Conservation (phyloP, 371 early-diverging fungal species). For the Mortierella sp. region DNA sequence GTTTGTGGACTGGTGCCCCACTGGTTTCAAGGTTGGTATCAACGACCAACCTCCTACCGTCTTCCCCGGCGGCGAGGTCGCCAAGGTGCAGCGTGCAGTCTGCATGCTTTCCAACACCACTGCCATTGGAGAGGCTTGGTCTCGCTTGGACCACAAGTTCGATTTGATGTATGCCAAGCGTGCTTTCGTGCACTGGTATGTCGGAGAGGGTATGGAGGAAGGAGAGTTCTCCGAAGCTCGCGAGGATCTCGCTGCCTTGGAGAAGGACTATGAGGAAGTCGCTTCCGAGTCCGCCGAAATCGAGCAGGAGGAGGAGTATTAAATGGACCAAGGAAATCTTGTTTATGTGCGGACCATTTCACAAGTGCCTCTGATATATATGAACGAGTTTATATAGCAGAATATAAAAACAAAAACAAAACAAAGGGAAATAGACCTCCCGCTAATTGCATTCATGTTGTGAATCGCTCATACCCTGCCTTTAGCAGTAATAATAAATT, state of each 20-base stretch:
- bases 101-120: slow-evolving; percentile 98
- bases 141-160: slow-evolving; percentile 95
- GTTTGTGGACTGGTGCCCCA: slow-evolving; percentile 99
- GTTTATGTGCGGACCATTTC: background rate
- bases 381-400: no score
- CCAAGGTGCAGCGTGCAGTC: slow-evolving; percentile 93
- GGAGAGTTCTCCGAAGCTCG: slow-evolving; percentile 99
- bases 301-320: slow-evolving; percentile 59
- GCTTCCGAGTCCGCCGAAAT: slow-evolving; percentile 87
- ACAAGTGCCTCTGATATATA: no score
- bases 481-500: background rate
- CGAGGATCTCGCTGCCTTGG: slow-evolving; percentile 99
- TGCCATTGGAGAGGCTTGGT: slow-evolving; percentile 97
- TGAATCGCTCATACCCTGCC: background rate
- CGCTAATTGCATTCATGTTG: no score
- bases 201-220: slow-evolving; percentile 98
- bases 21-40: slow-evolving; percentile 98
- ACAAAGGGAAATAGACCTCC: no score
- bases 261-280: slow-evolving; percentile 99
- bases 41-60: slow-evolving; percentile 92
- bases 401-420: no score
- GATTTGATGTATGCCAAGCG: slow-evolving; percentile 98
- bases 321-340: slow-evolving; percentile 9
- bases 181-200: slow-evolving; percentile 99
- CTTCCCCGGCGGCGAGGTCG: slow-evolving; percentile 92